Percentiles rank a stretch among this genome's conserved stretches.
phyloP scores from a whole-genome alignment of 306 rosid genomes.

The Casuarina equisetifolia region DNA sequence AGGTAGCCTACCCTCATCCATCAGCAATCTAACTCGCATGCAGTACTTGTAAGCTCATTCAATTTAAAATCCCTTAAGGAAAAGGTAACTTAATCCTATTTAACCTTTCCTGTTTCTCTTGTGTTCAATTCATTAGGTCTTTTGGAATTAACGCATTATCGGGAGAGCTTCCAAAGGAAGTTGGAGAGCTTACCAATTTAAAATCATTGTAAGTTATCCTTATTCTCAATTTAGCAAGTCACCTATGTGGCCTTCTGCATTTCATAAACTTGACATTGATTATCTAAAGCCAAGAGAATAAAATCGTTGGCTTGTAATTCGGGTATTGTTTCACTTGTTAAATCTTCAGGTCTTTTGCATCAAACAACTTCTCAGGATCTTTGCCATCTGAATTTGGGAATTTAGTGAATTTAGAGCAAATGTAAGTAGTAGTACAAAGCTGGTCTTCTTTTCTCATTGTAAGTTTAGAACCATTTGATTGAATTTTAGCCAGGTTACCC shows the following conservation, averaged over 20 bases:
- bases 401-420: conserved; percentile 41
- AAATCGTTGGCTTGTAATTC: not conserved
- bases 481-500: not conserved
- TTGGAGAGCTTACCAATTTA: conserved; percentile 57
- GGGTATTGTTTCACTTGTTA: conserved; percentile 4
- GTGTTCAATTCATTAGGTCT: conserved; percentile 31
- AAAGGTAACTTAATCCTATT: not conserved
- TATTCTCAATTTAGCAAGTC: not conserved
- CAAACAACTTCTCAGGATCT: conserved; percentile 76
- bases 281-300: not conserved
- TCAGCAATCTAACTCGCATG: conserved; percentile 64
- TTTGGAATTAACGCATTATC: conserved; percentile 65
- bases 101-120: not conserved
- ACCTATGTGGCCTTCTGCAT: not conserved
- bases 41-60: conserved; percentile 59
- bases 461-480: not conserved
- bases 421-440: conserved; percentile 47
- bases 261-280: not conserved
- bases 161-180: conserved; percentile 74
- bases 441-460: not conserved
- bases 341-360: conserved; percentile 41
- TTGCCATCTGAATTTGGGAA: conserved; percentile 76
- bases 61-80: not conserved
- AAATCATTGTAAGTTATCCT: conserved; percentile 42
- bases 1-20: conserved; percentile 59